Evolutionary conservation across 306 rosid species (phyloP).

Genomic region (Prunus padus): DNA sequence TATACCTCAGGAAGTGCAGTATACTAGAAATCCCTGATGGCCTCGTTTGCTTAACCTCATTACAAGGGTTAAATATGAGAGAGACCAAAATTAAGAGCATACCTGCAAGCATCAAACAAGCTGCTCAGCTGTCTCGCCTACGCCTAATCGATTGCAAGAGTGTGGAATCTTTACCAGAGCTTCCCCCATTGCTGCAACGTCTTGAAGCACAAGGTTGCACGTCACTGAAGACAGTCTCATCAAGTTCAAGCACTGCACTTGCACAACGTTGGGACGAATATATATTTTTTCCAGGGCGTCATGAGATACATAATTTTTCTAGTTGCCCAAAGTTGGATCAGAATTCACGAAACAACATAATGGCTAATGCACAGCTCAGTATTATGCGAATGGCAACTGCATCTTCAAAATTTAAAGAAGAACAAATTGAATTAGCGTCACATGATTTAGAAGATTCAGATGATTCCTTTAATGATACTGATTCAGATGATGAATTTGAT

Average conservation of each 20-base stretch:
- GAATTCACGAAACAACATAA: background rate
- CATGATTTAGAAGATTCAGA: no score
- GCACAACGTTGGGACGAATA: background rate
- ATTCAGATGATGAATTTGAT: no score
- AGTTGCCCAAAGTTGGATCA: background rate
- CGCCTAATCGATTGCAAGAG: background rate
- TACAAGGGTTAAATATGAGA: background rate
- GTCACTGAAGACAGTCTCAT: background rate
- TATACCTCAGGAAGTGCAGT: background rate
- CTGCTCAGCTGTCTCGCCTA: background rate
- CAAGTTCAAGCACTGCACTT: background rate
- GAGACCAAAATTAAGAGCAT: constrained; percentile 6
- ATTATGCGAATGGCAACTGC: background rate
- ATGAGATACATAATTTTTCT: background rate
- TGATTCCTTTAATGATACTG: no score
- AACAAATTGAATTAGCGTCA: no score
- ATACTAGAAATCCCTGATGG: background rate
- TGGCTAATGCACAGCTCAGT: background rate
- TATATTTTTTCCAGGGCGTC: background rate
- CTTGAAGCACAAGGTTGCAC: background rate
- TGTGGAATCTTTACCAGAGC: constrained; percentile 27
- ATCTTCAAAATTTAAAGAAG: background rate
- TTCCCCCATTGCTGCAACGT: constrained; percentile 15
- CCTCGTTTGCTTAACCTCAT: background rate
- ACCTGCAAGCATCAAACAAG: constrained; percentile 15